Conservation (phyloP, 106 monocot species). For the Dioscorea zingiberensis region DNA sequence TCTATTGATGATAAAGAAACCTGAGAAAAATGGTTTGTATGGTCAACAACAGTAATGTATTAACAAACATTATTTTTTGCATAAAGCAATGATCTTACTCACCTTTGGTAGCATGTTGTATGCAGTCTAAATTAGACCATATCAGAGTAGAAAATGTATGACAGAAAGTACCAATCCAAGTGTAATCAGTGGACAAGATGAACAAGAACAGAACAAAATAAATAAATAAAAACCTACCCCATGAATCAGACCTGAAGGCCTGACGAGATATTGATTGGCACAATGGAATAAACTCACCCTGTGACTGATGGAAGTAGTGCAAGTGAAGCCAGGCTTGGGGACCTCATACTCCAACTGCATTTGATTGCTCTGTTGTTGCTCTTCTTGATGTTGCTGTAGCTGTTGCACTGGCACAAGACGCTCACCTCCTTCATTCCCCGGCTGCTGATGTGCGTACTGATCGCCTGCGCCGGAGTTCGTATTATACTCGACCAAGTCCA, state of each 20-base stretch:
- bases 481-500: constrained; percentile 5
- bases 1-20: constrained; percentile 57
- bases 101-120: too few relatives aligned
- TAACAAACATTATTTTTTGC: too few relatives aligned
- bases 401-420: constrained; percentile 7
- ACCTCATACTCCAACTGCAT: constrained; percentile 10
- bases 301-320: constrained; percentile 8
- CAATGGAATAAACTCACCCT: constrained; percentile 12
- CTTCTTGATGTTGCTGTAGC: too few relatives aligned
- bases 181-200: too few relatives aligned
- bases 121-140: too few relatives aligned
- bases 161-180: too few relatives aligned
- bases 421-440: background rate
- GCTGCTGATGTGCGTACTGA: constrained; percentile 6
- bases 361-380: constrained; percentile 6
- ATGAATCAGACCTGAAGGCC: background rate
- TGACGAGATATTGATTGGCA: background rate
- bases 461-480: constrained; percentile 1
- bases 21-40: constrained; percentile 9
- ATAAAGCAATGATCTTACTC: too few relatives aligned
- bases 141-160: too few relatives aligned
- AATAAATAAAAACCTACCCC: background rate
- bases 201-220: background rate
- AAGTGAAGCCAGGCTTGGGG: constrained; percentile 6
- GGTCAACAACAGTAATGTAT: too few relatives aligned